Conservation (phyloP, 805 yeast genomes). For the Saccharomyces paradoxus region DNA sequence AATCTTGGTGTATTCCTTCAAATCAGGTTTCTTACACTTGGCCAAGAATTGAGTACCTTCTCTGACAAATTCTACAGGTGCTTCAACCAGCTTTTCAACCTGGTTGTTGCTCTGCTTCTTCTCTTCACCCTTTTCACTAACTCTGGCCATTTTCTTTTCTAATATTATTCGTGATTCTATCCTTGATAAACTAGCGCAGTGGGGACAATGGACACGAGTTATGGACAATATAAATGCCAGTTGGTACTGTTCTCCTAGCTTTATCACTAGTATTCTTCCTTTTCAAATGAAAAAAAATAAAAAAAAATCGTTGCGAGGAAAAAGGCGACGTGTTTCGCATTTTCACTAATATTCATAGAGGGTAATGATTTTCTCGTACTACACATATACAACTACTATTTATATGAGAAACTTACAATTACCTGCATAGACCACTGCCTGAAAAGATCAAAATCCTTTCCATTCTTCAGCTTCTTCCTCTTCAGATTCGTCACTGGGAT, state of each 20-base stretch:
- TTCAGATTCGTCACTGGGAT: conserved; percentile 17
- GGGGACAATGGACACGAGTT: neutral
- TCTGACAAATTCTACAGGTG: conserved; percentile 83
- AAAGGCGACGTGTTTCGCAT: neutral
- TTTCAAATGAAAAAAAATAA: neutral
- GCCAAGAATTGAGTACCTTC: conserved; percentile 84
- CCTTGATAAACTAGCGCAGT: neutral
- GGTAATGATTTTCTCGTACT: neutral
- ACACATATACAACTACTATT: neutral
- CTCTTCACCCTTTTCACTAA: conserved; percentile 20
- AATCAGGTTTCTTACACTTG: conserved; percentile 89
- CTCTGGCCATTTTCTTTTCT: neutral
- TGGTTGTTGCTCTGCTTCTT: conserved; percentile 22
- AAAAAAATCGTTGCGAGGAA: neutral
- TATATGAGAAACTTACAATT: neutral
- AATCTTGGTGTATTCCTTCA: conserved; percentile 78
- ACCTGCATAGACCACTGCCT: neutral
- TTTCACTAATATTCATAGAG: neutral
- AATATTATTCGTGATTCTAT: neutral
- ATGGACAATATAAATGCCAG: neutral
- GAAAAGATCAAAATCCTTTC: conserved; percentile 31
- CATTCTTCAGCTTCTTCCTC: conserved; percentile 33
- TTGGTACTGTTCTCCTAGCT: neutral
- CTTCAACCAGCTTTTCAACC: conserved; percentile 65
- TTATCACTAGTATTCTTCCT: neutral